These are phyloP conservation scores for Saccharomycopsis babjevae DNA, from an alignment of 805 yeast genomes.

Conservation along the genomic window DNA sequence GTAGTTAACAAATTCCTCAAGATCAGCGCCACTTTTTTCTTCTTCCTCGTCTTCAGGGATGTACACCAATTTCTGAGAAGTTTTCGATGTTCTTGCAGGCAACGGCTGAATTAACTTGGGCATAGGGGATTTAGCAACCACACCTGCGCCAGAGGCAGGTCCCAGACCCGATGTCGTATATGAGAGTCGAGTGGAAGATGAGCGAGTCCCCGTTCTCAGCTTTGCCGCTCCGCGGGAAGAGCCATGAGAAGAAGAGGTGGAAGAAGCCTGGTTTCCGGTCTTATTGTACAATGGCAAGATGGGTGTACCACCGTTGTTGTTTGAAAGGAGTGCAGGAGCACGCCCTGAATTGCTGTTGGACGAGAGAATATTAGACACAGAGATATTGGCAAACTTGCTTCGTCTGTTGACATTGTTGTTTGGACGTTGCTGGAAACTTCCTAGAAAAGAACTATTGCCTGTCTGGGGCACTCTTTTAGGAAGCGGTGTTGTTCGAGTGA, in stretches of 20 bases:
- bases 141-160: background rate
- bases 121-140: background rate
- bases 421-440: background rate
- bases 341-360: background rate
- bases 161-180: background rate
- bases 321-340: background rate
- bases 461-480: slow-evolving; percentile 7
- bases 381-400: slow-evolving; percentile 57
- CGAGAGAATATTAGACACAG: slow-evolving; percentile 69
- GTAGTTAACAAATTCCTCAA: background rate
- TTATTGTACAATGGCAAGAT: background rate
- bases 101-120: slow-evolving; percentile 46
- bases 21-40: slow-evolving; percentile 4
- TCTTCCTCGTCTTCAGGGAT: slow-evolving; percentile 55
- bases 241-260: background rate
- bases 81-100: slow-evolving; percentile 73
- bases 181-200: background rate
- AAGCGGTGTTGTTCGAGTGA: slow-evolving; percentile 50
- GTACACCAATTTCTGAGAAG: slow-evolving; percentile 75
- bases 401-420: slow-evolving; percentile 13
- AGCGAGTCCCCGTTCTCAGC: background rate
- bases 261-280: background rate
- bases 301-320: background rate
- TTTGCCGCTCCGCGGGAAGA: slow-evolving; percentile 4
- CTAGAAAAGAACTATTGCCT: background rate